Conservation (phyloP, 2,329 filamentous ascomycete species). For the Thelonectria blattea region DNA sequence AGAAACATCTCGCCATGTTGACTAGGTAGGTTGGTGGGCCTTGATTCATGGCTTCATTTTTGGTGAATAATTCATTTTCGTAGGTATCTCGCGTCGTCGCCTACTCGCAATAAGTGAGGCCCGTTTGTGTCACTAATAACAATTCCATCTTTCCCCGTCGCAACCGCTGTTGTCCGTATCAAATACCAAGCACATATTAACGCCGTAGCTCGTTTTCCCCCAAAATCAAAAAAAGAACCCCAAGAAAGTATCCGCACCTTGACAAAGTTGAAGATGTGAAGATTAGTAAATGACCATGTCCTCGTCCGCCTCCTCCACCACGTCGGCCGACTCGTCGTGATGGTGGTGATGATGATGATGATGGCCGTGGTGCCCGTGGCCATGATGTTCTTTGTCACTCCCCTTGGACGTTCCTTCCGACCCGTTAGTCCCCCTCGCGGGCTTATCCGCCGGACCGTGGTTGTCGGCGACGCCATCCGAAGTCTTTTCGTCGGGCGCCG, state of each 20-base stretch:
- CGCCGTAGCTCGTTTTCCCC: neutral
- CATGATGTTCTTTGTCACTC: slow-evolving; percentile 23
- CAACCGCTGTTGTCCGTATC: neutral
- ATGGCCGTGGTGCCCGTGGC: slow-evolving; percentile 16
- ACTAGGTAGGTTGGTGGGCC: slow-evolving; percentile 5
- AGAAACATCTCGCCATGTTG: slow-evolving; percentile 3
- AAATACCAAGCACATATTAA: neutral
- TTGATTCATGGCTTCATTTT: slow-evolving; percentile 6
- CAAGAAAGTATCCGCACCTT: neutral
- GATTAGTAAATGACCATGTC: slow-evolving; percentile 92
- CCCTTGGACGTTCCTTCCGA: slow-evolving; percentile 13
- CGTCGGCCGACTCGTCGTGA: slow-evolving; percentile 75
- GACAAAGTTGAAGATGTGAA: neutral
- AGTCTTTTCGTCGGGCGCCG: slow-evolving; percentile 20
- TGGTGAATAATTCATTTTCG: slow-evolving; percentile 10
- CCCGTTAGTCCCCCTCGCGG: slow-evolving; percentile 9
- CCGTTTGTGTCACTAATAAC: neutral
- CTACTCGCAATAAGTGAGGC: too few relatives aligned
- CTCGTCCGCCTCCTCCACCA: slow-evolving; percentile 84
- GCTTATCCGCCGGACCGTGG: slow-evolving; percentile 7
- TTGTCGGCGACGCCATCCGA: slow-evolving; percentile 25
- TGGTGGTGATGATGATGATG: slow-evolving; percentile 50
- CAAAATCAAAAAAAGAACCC: neutral
- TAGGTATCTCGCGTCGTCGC: slow-evolving; percentile 8
- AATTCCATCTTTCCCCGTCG: neutral